Conservation (phyloP, 2,329 filamentous ascomycete species). For the Fusarium compactum region DNA sequence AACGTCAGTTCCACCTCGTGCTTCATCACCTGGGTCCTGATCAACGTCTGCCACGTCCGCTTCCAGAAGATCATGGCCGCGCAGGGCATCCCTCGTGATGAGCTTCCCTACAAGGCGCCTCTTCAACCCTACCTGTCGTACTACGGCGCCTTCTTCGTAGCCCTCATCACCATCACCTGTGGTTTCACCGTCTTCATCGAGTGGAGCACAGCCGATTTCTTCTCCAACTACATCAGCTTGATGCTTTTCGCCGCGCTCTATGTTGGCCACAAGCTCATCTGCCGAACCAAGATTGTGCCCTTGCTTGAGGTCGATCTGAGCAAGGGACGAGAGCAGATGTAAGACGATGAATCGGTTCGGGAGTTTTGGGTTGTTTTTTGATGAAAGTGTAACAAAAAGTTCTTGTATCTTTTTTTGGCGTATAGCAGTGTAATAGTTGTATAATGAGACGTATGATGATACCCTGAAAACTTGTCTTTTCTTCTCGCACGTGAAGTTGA, state of each 20-base stretch:
- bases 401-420: conserved; percentile 24
- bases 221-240: conserved; percentile 73
- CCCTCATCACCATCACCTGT: conserved; percentile 74
- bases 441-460: conserved; percentile 46
- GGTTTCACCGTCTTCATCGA: conserved; percentile 76
- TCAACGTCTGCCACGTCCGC: conserved; percentile 72
- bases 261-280: conserved; percentile 68
- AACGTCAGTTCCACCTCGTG: conserved; percentile 77
- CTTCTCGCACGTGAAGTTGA: conserved; percentile 3
- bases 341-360: conserved; percentile 6
- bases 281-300: conserved; percentile 55
- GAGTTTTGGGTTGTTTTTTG: conserved; percentile 16
- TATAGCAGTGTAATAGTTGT: conserved; percentile 37
- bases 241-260: conserved; percentile 72
- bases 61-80: conserved; percentile 71
- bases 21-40: conserved; percentile 78
- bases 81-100: conserved; percentile 67
- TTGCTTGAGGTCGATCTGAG: conserved; percentile 54
- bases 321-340: conserved; percentile 40
- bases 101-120: conserved; percentile 71
- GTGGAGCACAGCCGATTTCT: conserved; percentile 72
- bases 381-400: conserved; percentile 30
- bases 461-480: conserved; percentile 28
- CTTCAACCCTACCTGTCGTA: conserved; percentile 73
- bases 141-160: conserved; percentile 74